phyloP scores from a whole-genome alignment of 306 rosid genomes.

The Cucurbita moschata region DNA sequence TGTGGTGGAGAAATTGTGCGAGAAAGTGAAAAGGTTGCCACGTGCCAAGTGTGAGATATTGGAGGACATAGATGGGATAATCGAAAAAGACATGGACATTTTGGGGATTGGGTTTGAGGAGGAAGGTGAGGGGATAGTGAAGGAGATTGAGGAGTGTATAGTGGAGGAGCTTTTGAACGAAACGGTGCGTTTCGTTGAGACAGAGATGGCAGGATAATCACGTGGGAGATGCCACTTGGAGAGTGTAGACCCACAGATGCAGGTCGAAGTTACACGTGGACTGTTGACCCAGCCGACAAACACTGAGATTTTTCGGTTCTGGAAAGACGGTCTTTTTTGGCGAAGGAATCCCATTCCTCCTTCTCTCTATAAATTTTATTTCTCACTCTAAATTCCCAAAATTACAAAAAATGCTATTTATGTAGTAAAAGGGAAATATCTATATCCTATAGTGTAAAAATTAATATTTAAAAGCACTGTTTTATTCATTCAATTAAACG shows the following conservation, averaged over 20 bases:
- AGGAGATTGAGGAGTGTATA: conserved; percentile 50
- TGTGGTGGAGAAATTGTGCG: conserved; percentile 29
- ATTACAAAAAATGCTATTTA: neutral
- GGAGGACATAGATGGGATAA: conserved; percentile 60
- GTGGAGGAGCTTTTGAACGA: conserved; percentile 55
- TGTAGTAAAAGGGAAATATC: neutral
- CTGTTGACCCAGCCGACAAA: conserved; percentile 1
- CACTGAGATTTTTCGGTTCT: neutral
- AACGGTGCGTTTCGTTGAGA: conserved; percentile 17
- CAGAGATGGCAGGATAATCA: conserved; percentile 15
- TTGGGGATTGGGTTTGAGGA: conserved; percentile 27
- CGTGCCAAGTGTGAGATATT: conserved; percentile 42
- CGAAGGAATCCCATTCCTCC: neutral
- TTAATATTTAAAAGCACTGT: neutral
- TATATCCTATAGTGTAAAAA: neutral
- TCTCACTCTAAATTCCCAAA: neutral
- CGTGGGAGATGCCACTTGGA: conserved; percentile 42
- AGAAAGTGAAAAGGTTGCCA: conserved; percentile 35
- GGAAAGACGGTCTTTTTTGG: neutral
- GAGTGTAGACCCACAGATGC: conserved; percentile 13
- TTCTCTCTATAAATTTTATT: neutral
- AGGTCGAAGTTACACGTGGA: conserved; percentile 22
- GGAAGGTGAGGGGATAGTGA: conserved; percentile 37
- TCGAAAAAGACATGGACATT: conserved; percentile 38
- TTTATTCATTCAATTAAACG: neutral